A percentile compares a stretch with the other conserved stretches of the same genome.
These are phyloP conservation scores for Paxillus ammoniavirescens DNA, from an alignment of 768 basidiomycete genomes.

Conservation along the genomic window DNA sequence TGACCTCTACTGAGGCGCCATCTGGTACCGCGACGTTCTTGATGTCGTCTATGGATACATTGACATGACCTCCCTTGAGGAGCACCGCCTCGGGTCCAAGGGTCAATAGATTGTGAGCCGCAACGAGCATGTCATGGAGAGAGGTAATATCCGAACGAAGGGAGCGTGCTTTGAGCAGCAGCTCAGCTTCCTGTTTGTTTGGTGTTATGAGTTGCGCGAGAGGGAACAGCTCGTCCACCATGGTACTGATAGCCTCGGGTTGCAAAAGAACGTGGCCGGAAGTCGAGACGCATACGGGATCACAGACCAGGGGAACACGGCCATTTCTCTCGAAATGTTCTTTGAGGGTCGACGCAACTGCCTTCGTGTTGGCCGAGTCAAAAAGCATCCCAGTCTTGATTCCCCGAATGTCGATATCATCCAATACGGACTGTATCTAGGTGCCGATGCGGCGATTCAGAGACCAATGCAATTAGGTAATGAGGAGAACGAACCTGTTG, in stretches of 20 bases:
- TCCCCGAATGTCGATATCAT: constrained; percentile 66
- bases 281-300: constrained; percentile 91
- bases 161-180: constrained; percentile 49
- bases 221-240: constrained; percentile 69
- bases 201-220: constrained; percentile 76
- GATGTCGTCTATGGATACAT: constrained; percentile 46
- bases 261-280: constrained; percentile 80
- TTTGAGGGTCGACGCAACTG: constrained; percentile 52
- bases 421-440: constrained; percentile 68
- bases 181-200: constrained; percentile 77
- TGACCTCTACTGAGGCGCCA: constrained; percentile 33
- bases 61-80: constrained; percentile 84
- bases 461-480: not conserved
- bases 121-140: constrained; percentile 60
- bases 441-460: not conserved
- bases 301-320: constrained; percentile 65
- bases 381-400: constrained; percentile 93
- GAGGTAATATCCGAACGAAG: constrained; percentile 35
- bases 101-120: constrained; percentile 46
- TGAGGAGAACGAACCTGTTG: constrained; percentile 56
- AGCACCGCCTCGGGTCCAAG: constrained; percentile 60
- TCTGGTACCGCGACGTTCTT: constrained; percentile 24
- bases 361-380: constrained; percentile 49
- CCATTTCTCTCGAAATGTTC: constrained; percentile 32
- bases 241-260: constrained; percentile 55